Conservation (phyloP, 2,329 filamentous ascomycete genomes). For the Xylogone sp. region DNA sequence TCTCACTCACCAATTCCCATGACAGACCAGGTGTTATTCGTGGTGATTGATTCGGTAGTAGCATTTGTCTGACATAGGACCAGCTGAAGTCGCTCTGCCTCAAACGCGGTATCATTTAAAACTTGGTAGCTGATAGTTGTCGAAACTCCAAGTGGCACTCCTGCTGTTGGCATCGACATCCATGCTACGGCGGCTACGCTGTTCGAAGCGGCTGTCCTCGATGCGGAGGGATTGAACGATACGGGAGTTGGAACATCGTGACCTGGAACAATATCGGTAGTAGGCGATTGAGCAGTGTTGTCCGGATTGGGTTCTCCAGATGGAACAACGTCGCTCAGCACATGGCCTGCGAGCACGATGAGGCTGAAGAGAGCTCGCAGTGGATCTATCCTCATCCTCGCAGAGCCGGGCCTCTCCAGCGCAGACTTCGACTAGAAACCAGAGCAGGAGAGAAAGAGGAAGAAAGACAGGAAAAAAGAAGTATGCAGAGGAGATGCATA, state of each 20-base stretch:
- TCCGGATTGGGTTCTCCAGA: too few species aligned
- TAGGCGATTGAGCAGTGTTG: neutral
- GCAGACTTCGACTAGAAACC: neutral
- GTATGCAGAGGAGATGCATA: neutral
- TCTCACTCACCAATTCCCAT: neutral
- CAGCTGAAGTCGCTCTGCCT: neutral
- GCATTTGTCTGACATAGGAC: neutral
- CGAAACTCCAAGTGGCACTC: conserved; percentile 1
- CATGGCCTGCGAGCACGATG: neutral
- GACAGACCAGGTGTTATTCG: neutral
- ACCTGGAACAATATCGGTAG: neutral
- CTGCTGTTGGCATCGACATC: neutral
- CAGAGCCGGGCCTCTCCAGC: neutral
- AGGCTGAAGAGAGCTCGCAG: neutral
- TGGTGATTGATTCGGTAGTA: neutral
- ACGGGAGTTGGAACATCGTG: neutral
- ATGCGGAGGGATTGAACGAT: neutral
- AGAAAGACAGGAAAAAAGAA: neutral
- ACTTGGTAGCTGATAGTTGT: neutral
- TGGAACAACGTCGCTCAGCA: neutral
- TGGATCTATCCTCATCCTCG: neutral
- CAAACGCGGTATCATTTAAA: neutral
- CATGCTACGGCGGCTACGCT: neutral
- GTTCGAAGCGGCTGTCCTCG: neutral
- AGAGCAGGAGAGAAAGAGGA: neutral